Evolutionary conservation across 2,329 filamentous ascomycete genomes (phyloP), one percentile per base, ranked within the genome.

Genomic region (Stromatinia cepivora): DNA sequence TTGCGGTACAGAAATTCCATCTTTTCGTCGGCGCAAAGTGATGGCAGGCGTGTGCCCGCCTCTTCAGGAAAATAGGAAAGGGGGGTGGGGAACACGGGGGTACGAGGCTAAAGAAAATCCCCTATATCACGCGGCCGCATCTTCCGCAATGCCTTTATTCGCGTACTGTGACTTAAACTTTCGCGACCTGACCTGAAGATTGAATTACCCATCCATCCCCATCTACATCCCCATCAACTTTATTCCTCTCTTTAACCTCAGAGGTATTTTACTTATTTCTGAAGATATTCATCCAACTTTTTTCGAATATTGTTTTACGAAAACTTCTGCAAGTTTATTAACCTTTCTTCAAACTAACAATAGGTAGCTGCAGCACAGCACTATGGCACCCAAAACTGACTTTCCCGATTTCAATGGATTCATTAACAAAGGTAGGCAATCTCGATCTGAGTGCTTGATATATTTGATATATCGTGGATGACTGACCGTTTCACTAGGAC

Each of bases 401-500:
- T 52, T 73, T 11, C 66, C 73, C 52, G 76, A 78, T 66, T 76
- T 79, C 67, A 75, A 79, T 57, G 74, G 72, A 42, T 78, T 79
- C 67, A 74, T 79, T 69, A 73, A 75, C 45, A 72, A 74, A 69
- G 76, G 78, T 79, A 72, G 45, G 71, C 17, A 56, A 20, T 28
- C 22, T 69, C 17, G 13, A 42, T 17, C 11, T 4, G 17, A 10
- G 39, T 42, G 28, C 17, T 9, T 9, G 31, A 25, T 15, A 22
- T 15, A 36, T 25, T 42, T 48, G 22, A 46, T 67, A 6, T 28
- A 69, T 53, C 15, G 50, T 57, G 28, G 36, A 58, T 57, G n/a
- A 58, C 72, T 77, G 61, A 75, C 64, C 64, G 34, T 36, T 17
- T 28, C 22, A 25, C 25, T 48, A 79, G 78, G 78, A 70, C 89